Evolutionary conservation across 495 filamentous ascomycete genomes (phyloP), one percentile per base, ranked within the genome.

Genomic region (Diplogelasinospora grovesii): DNA sequence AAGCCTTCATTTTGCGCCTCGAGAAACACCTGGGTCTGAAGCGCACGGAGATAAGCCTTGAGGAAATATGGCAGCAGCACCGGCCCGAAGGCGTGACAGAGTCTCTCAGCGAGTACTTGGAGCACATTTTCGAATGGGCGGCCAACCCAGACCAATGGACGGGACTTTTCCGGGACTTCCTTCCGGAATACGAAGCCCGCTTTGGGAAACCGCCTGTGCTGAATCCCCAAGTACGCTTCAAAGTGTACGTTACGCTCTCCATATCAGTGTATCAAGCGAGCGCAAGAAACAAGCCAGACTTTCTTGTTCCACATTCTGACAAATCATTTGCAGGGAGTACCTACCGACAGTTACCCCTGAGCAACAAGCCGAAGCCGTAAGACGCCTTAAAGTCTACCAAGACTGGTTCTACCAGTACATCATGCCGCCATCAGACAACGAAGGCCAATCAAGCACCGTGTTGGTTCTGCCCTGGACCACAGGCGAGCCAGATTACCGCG

Each of bases 111-210:
- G 37, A 40, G 3, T 40, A 40, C 8, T 20, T 40, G 5, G 25
- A 40, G 15, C 37, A 40, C 20, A 19, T 28, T 5, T 40, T 40
- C 15, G 37, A 40, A 14, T 40, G 37, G 37, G 37, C 23, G 5
- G 37, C 37, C 13, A 30, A 40, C 20, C 37, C 37, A 10, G 37
- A 40, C 18, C 37, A 40, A 26, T 40, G 37, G 37, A 29, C 22
- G 3, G 37, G 37, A 3, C 26, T 29, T 9, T 40, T 40, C 24
- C 7, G 21, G 10, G 24, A 29, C 9, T 40, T 40, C 22, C 9
- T 40, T 5, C 23, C 23, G 8, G 37, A 40, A 3, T 40, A 29
- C 24, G 24, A 40, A 20, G 13, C n/a, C 15, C 6, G 16, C 5
- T 29, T 30, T 22, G 37, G 37, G 24, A 40, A 40, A 18, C 37